phyloP scores from a whole-genome alignment of 805 yeast species.

The Starmerella bacillaris region DNA sequence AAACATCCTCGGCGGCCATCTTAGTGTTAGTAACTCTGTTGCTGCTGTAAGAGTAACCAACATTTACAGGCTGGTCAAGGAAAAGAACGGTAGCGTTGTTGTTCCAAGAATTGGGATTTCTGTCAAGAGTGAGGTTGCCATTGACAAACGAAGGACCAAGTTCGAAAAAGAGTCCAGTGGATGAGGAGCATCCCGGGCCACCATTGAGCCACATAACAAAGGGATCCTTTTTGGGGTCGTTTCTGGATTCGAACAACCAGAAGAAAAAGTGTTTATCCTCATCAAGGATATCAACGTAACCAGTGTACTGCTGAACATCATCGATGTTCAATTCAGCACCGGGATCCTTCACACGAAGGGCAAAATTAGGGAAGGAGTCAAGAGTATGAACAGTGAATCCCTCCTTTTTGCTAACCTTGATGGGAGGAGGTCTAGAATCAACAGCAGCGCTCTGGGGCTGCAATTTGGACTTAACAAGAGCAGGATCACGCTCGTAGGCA shows the following conservation, averaged over 20 bases:
- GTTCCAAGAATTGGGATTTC: conserved; percentile 85
- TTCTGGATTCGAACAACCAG: conserved; percentile 75
- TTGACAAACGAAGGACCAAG: conserved; percentile 76
- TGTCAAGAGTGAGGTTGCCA: conserved; percentile 49
- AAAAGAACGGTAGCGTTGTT: conserved; percentile 79
- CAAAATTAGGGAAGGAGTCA: conserved; percentile 25
- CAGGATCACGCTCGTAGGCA: conserved; percentile 5
- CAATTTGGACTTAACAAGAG: conserved; percentile 2
- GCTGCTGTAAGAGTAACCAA: conserved; percentile 67
- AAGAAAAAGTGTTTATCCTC: conserved; percentile 86
- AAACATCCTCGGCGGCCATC: conserved; percentile 81
- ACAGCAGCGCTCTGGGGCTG: conserved; percentile 4
- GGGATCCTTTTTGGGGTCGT: conserved; percentile 73
- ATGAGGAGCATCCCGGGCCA: conserved; percentile 93
- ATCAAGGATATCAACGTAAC: conserved; percentile 58
- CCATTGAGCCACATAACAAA: conserved; percentile 83
- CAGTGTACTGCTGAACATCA: conserved; percentile 58
- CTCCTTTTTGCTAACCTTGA: conserved; percentile 5
- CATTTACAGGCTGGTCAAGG: conserved; percentile 89
- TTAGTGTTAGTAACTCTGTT: conserved; percentile 12
- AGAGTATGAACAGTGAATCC: conserved; percentile 9
- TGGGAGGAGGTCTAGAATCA: conserved; percentile 9
- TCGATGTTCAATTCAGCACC: conserved; percentile 52
- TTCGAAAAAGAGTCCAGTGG: conserved; percentile 84
- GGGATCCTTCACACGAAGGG: conserved; percentile 49